Conservation (phyloP, 2,329 filamentous ascomycete genomes). For the Colletotrichum sublineola region DNA sequence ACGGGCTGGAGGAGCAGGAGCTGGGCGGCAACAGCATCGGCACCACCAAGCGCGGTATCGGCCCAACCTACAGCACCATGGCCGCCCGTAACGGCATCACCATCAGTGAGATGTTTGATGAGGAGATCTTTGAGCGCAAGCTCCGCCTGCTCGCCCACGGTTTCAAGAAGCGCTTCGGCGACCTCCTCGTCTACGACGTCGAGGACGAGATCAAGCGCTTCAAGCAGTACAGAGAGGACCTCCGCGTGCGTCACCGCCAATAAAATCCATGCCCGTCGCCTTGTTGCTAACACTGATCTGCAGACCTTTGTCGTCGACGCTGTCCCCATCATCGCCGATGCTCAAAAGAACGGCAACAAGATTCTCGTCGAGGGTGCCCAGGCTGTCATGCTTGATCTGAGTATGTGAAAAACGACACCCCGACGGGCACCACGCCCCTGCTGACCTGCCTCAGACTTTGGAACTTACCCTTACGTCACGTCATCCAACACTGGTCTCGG, state of each 20-base stretch:
- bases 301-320: constrained; percentile 73
- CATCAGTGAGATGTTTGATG: constrained; percentile 76
- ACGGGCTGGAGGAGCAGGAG: constrained; percentile 75
- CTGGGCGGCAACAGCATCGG: constrained; percentile 56
- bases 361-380: constrained; percentile 79
- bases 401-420: neutral
- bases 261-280: neutral
- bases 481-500: constrained; percentile 43
- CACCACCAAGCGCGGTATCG: constrained; percentile 57
- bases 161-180: constrained; percentile 78
- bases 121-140: constrained; percentile 74
- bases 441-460: constrained; percentile 53
- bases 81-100: constrained; percentile 73
- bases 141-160: constrained; percentile 70
- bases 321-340: constrained; percentile 72
- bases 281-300: neutral
- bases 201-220: constrained; percentile 72
- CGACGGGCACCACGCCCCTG: neutral
- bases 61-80: constrained; percentile 64
- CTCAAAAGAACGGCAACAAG: constrained; percentile 69
- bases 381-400: constrained; percentile 69
- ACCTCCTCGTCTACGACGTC: constrained; percentile 74
- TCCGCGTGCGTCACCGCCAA: constrained; percentile 11
- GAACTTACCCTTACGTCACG: constrained; percentile 64
- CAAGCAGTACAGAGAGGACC: constrained; percentile 41